phyloP scores from a whole-genome alignment of 257 asterid genomes.

The Phtheirospermum japonicum region DNA sequence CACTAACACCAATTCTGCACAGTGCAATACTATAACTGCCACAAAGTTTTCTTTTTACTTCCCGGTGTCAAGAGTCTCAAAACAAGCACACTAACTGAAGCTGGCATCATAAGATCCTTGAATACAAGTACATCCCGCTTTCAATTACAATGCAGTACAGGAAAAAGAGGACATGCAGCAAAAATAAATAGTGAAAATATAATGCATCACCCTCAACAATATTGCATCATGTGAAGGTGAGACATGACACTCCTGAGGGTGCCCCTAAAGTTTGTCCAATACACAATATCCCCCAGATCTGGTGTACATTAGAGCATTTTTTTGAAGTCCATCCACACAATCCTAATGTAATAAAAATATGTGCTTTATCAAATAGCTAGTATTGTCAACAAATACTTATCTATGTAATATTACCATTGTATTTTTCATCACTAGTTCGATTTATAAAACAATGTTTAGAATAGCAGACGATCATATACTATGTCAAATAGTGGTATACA shows the following conservation, averaged over 20 bases:
- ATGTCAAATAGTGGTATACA: neutral
- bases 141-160: neutral
- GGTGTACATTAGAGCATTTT: neutral
- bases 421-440: neutral
- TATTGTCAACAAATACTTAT: neutral
- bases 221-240: neutral
- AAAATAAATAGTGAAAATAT: too few species aligned
- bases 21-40: neutral
- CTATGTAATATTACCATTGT: neutral
- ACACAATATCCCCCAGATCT: neutral
- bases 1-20: neutral
- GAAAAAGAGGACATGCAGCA: neutral
- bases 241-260: neutral
- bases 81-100: neutral
- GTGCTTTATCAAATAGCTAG: neutral
- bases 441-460: constrained; percentile 1
- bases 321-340: neutral
- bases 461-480: neutral
- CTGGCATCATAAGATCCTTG: neutral
- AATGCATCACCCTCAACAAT: neutral
- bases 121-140: neutral
- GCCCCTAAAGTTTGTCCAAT: neutral
- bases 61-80: neutral
- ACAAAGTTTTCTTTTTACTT: neutral
- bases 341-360: neutral